phyloP scores from a whole-genome alignment of 441 rosid species.

The Isatis lusitanica region DNA sequence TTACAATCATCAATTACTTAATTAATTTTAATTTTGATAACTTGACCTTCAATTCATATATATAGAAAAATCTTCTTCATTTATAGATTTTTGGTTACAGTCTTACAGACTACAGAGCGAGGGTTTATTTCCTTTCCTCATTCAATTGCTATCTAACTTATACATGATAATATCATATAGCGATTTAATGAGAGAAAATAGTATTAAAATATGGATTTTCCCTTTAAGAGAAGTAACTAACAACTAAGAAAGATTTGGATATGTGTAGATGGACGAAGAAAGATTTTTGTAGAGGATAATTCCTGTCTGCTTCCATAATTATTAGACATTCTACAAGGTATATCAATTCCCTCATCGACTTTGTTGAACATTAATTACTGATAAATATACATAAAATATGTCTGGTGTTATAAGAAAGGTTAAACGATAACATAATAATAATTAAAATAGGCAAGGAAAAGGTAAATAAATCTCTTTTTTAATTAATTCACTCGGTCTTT shows the following conservation, averaged over 20 bases:
- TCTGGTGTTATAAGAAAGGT: not conserved
- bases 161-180: not conserved
- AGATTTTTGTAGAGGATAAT: not conserved
- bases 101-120: not conserved
- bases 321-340: conserved; percentile 7
- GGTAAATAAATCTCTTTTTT: no score
- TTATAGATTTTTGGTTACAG: not conserved
- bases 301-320: conserved; percentile 17
- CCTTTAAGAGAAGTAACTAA: conserved; percentile 29
- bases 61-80: not conserved
- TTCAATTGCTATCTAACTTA: not conserved
- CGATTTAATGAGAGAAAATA: not conserved
- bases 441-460: not conserved
- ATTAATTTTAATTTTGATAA: no score
- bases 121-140: not conserved
- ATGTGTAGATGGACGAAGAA: conserved; percentile 22
- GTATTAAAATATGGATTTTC: not conserved
- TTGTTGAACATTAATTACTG: not conserved
- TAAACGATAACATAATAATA: not conserved
- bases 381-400: not conserved
- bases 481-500: no score
- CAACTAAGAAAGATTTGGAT: conserved; percentile 29
- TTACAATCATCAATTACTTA: no score
- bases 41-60: not conserved
- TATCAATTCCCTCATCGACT: not conserved